phyloP scores from a whole-genome alignment of 169 alveolate species.

The Plasmodium vinckei region DNA sequence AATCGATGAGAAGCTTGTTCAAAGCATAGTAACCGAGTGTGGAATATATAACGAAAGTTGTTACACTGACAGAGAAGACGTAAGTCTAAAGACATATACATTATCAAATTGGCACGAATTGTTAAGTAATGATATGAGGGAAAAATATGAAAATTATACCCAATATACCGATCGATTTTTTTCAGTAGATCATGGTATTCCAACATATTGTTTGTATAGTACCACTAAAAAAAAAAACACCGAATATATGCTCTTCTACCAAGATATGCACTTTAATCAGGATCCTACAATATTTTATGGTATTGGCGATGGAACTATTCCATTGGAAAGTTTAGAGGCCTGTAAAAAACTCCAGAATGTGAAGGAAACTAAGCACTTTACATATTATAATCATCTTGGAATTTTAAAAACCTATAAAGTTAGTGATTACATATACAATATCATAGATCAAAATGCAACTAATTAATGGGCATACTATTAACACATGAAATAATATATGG shows the following conservation, averaged over 20 bases:
- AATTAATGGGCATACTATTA: no score
- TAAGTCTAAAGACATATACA: conserved; percentile 36
- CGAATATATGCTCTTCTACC: conserved; percentile 30
- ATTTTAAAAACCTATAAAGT: conserved; percentile 1
- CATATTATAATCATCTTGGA: conserved; percentile 17
- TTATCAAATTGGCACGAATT: conserved; percentile 63
- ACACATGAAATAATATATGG: no score
- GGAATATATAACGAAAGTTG: conserved; percentile 51
- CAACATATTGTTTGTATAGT: conserved; percentile 57
- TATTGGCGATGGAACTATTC: conserved; percentile 50
- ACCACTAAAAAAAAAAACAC: conserved; percentile 21
- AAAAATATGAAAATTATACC: conserved; percentile 29
- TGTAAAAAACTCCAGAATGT: conserved; percentile 28
- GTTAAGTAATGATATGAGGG: conserved; percentile 19
- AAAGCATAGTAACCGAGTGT: conserved; percentile 10
- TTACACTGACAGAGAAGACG: conserved; percentile 36
- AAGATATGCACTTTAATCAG: neutral
- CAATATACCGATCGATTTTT: conserved; percentile 19
- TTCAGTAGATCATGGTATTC: conserved; percentile 50
- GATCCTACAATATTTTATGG: conserved; percentile 50
- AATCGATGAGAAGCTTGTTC: conserved; percentile 26
- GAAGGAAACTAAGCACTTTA: conserved; percentile 1
- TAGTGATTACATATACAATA: conserved; percentile 32
- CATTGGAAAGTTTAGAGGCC: conserved; percentile 40
- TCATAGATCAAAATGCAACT: neutral